phyloP scores from a whole-genome alignment of 1,284 basidiomycete genomes.

The Ustilago hordei region DNA sequence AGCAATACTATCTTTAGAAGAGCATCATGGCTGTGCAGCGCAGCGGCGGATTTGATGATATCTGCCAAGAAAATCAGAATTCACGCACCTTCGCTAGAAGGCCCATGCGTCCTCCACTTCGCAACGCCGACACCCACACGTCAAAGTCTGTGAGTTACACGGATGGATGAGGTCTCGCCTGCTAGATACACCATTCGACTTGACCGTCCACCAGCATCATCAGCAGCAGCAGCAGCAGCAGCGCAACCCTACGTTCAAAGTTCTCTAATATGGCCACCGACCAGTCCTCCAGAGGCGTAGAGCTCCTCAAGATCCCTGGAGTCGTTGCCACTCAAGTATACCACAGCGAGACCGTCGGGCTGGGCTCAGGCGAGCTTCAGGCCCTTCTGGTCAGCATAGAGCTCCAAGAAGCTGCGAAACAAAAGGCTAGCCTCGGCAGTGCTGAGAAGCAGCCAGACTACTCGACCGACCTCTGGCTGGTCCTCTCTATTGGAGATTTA shows the following conservation, averaged over 20 bases:
- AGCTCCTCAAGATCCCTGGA: constrained; percentile 39
- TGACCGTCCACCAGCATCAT: too few species aligned
- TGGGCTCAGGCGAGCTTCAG: constrained; percentile 43
- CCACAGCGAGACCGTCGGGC: constrained; percentile 42
- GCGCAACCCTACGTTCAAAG: background rate
- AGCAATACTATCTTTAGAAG: background rate
- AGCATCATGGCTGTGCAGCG: background rate
- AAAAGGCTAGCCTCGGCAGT: background rate
- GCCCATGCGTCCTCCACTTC: constrained; percentile 3
- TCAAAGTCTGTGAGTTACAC: background rate
- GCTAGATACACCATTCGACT: too few species aligned
- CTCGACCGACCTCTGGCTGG: constrained; percentile 55
- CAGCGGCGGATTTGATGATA: background rate
- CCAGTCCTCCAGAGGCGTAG: constrained; percentile 36
- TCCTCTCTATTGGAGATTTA: constrained; percentile 50
- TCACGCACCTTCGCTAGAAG: background rate
- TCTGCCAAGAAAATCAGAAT: background rate
- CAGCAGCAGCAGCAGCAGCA: too few species aligned
- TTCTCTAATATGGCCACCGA: constrained; percentile 15
- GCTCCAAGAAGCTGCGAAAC: constrained; percentile 23
- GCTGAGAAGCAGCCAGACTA: constrained; percentile 22
- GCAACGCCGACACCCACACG: background rate
- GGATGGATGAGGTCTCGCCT: background rate
- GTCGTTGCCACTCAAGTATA: constrained; percentile 52
- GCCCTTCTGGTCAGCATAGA: constrained; percentile 51